Evolutionary conservation across 1,284 basidiomycete species (phyloP).

Genomic region (Grifola frondosa): DNA sequence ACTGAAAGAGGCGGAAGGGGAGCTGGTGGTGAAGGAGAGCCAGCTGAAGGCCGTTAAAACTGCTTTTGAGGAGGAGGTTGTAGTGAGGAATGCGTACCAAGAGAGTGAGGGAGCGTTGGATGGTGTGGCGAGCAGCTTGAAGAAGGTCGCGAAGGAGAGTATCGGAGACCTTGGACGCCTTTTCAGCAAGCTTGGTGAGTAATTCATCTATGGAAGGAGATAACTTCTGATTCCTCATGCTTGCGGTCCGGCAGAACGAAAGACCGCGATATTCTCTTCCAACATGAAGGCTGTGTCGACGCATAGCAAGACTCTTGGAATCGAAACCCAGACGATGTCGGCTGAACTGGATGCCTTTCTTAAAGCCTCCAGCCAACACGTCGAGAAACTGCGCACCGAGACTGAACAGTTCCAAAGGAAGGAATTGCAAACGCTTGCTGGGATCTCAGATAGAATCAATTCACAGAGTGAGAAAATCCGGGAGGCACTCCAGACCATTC

Average conservation of each 20-base stretch:
- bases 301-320: slow-evolving; percentile 59
- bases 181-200: slow-evolving; percentile 82
- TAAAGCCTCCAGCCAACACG: slow-evolving; percentile 52
- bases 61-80: slow-evolving; percentile 74
- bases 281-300: slow-evolving; percentile 68
- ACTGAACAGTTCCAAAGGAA: slow-evolving; percentile 56
- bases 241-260: too few relatives aligned
- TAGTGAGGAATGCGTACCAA: slow-evolving; percentile 76
- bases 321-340: slow-evolving; percentile 53
- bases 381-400: slow-evolving; percentile 53
- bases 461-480: slow-evolving; percentile 60
- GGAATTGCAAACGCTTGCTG: slow-evolving; percentile 53
- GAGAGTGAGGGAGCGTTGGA: slow-evolving; percentile 74
- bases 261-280: slow-evolving; percentile 60
- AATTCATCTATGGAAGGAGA: slow-evolving; percentile 4
- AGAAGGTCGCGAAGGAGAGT: slow-evolving; percentile 65
- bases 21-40: slow-evolving; percentile 50
- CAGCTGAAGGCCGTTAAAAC: slow-evolving; percentile 57
- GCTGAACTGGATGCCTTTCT: slow-evolving; percentile 64
- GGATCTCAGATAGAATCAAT: slow-evolving; percentile 56
- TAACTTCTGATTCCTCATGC: slow-evolving; percentile 14
- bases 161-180: slow-evolving; percentile 72
- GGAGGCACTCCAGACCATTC: slow-evolving; percentile 57
- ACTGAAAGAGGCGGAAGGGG: slow-evolving; percentile 54
- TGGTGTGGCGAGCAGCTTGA: slow-evolving; percentile 68